Conservation (phyloP, 306 rosid genomes). For the Luffa acutangula region DNA sequence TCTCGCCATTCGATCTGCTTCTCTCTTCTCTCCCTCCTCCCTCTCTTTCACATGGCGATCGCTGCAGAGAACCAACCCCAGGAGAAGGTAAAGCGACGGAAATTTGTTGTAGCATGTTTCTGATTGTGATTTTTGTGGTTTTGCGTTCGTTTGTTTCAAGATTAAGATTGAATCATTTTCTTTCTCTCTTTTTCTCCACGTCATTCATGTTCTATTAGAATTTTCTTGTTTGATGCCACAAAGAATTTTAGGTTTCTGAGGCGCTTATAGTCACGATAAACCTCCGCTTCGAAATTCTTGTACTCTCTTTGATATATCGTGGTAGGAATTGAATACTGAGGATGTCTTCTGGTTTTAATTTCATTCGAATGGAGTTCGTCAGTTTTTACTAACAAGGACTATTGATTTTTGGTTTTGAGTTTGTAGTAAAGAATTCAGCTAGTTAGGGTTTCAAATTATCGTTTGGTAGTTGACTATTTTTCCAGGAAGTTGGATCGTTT, state of each 20-base stretch:
- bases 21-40: constrained; percentile 8
- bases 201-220: neutral
- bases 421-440: neutral
- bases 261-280: neutral
- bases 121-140: neutral
- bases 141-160: neutral
- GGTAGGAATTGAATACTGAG: neutral
- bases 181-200: neutral
- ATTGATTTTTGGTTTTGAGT: neutral
- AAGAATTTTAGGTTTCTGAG: neutral
- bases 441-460: neutral
- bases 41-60: constrained; percentile 47
- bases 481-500: neutral
- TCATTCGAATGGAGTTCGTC: neutral
- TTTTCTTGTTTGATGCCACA: neutral
- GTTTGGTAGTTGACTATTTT: neutral
- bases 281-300: neutral
- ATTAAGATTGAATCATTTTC: neutral
- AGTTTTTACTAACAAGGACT: neutral
- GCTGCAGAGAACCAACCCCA: constrained; percentile 58
- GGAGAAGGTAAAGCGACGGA: constrained; percentile 34
- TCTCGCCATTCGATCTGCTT: neutral
- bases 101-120: neutral
- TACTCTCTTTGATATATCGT: neutral
- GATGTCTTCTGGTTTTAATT: neutral